A percentile compares a stretch with the other conserved stretches of the same genome.
Evolutionary conservation across 2,329 filamentous ascomycete species (phyloP).

Genomic region (Raffaelea albimanens): DNA sequence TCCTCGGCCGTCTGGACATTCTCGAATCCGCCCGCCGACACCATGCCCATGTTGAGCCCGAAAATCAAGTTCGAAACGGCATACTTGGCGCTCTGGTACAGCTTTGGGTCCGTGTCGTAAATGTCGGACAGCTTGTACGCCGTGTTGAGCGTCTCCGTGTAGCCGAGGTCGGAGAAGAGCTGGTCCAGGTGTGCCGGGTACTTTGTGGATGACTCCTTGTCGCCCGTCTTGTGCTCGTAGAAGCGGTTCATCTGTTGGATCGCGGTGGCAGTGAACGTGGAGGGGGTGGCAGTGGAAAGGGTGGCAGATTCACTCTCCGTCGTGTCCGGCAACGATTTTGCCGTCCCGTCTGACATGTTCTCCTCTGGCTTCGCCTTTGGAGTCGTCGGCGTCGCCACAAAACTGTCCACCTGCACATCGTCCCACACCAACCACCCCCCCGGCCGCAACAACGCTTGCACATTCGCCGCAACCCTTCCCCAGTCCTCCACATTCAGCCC

Average conservation of each 20-base stretch:
- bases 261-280: too few relatives aligned
- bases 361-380: too few relatives aligned
- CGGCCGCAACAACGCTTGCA: constrained; percentile 5
- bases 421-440: constrained; percentile 11
- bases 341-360: too few relatives aligned
- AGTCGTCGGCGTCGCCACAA: background rate
- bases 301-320: too few relatives aligned
- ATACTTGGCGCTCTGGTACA: background rate
- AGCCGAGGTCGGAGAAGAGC: background rate
- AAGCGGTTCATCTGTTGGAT: background rate
- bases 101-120: background rate
- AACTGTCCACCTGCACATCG: constrained; percentile 1
- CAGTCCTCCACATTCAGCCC: constrained; percentile 4
- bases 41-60: constrained; percentile 3
- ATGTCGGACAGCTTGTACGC: background rate
- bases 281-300: too few relatives aligned
- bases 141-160: background rate
- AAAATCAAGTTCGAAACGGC: background rate
- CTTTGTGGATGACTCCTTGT: background rate
- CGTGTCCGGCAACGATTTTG: too few relatives aligned
- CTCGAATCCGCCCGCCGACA: constrained; percentile 5
- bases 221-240: background rate
- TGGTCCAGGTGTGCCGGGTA: background rate
- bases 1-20: constrained; percentile 2
- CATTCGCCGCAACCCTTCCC: background rate